phyloP scores from a whole-genome alignment of 2,329 filamentous ascomycete species.

The Hymenoscyphus fraxineus region DNA sequence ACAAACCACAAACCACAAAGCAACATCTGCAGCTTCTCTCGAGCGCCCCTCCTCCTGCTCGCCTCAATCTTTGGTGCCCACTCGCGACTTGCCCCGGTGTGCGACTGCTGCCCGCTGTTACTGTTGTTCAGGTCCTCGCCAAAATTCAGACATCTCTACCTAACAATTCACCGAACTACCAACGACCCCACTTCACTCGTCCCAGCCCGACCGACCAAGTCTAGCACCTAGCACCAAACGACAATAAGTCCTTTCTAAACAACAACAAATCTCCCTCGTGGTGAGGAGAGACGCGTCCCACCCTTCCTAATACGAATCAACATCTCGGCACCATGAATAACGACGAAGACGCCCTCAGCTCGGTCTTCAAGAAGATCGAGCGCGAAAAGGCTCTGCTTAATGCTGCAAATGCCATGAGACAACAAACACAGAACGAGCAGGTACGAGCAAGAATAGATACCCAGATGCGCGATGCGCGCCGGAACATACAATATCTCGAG shows the following conservation, averaged over 20 bases:
- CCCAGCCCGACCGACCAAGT: constrained; percentile 2
- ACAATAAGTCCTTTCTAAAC: constrained; percentile 9
- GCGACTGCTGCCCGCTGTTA: not conserved
- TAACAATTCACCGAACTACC: constrained; percentile 2
- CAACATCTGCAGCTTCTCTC: no score
- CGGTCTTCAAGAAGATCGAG: constrained; percentile 96
- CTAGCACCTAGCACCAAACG: not conserved
- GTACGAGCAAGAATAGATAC: constrained; percentile 88
- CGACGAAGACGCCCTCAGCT: constrained; percentile 64
- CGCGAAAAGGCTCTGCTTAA: constrained; percentile 93
- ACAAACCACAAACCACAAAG: no score
- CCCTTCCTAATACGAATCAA: not conserved
- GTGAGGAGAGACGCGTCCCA: constrained; percentile 27
- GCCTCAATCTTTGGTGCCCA: not conserved
- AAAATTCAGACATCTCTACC: not conserved
- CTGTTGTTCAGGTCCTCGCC: not conserved
- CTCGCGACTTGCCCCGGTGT: not conserved
- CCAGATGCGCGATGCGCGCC: constrained; percentile 87
- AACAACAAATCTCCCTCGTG: constrained; percentile 12
- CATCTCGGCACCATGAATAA: constrained; percentile 46
- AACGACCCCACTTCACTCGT: not conserved
- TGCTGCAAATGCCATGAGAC: constrained; percentile 90
- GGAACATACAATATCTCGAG: constrained; percentile 95
- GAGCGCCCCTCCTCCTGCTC: not conserved
- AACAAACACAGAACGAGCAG: constrained; percentile 88